These are phyloP conservation scores for Xylaria multiplex DNA, from an alignment of 2,329 filamentous ascomycete species.

Conservation along the genomic window DNA sequence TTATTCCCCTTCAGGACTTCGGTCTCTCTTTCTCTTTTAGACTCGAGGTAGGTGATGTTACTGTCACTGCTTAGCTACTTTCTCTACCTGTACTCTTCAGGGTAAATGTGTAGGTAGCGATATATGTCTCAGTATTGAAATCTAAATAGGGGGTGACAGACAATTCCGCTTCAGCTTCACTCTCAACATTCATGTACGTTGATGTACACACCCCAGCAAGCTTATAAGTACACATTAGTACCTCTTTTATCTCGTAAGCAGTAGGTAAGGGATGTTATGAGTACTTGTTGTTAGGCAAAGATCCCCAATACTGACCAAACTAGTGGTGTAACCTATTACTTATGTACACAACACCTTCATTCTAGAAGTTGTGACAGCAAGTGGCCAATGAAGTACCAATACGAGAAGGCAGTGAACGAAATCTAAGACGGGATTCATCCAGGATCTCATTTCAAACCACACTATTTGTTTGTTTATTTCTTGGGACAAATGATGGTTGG, in stretches of 20 bases:
- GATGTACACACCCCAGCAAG: not conserved
- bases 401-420: too few relatives aligned
- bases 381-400: too few relatives aligned
- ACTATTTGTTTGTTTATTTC: not conserved
- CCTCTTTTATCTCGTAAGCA: not conserved
- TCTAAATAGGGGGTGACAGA: not conserved
- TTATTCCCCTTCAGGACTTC: not conserved
- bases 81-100: not conserved
- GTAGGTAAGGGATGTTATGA: too few relatives aligned
- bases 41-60: not conserved
- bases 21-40: not conserved
- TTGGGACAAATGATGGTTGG: not conserved
- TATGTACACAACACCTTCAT: too few relatives aligned
- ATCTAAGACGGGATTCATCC: not conserved
- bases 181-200: not conserved
- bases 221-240: not conserved
- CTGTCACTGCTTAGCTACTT: not conserved
- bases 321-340: too few relatives aligned
- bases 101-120: too few relatives aligned
- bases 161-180: not conserved
- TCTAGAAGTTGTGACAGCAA: too few relatives aligned
- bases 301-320: too few relatives aligned
- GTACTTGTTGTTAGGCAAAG: too few relatives aligned
- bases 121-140: not conserved
- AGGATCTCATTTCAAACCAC: not conserved